phyloP scores from a whole-genome alignment of 331 rosid genomes.

The Quercus lobata region DNA sequence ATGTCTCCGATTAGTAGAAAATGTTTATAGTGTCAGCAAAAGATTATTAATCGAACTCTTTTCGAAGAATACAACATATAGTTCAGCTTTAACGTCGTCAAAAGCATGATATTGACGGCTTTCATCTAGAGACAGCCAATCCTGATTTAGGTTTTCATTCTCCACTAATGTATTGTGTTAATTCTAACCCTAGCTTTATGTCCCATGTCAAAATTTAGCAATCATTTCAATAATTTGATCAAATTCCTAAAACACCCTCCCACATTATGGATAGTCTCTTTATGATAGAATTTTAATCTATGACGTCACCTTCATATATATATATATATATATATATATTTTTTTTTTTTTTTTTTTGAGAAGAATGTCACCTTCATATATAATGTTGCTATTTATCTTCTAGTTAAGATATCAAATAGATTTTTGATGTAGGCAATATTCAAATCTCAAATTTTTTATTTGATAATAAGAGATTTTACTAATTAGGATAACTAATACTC shows the following conservation, averaged over 20 bases:
- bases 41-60: constrained; percentile 25
- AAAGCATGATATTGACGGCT: constrained; percentile 18
- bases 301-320: too few species aligned
- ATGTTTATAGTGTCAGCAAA: too few species aligned
- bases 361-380: too few species aligned
- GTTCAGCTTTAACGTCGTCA: constrained; percentile 16
- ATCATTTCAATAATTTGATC: neutral
- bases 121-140: constrained; percentile 6
- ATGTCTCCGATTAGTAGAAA: too few species aligned
- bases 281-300: neutral
- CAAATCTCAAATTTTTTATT: too few species aligned
- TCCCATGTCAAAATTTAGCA: constrained; percentile 12
- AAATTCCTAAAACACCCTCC: constrained; percentile 14
- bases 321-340: too few species aligned
- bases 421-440: too few species aligned
- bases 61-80: constrained; percentile 1
- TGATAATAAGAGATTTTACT: too few species aligned
- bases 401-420: too few species aligned
- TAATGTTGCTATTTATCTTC: too few species aligned
- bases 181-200: constrained; percentile 4
- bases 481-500: too few species aligned
- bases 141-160: constrained; percentile 13
- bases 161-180: constrained; percentile 1
- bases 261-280: neutral
- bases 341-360: too few species aligned